Base-by-base conservation (phyloP, 768 basidiomycete genomes). In the Cystobasidiopsis lactophilus region DNA sequence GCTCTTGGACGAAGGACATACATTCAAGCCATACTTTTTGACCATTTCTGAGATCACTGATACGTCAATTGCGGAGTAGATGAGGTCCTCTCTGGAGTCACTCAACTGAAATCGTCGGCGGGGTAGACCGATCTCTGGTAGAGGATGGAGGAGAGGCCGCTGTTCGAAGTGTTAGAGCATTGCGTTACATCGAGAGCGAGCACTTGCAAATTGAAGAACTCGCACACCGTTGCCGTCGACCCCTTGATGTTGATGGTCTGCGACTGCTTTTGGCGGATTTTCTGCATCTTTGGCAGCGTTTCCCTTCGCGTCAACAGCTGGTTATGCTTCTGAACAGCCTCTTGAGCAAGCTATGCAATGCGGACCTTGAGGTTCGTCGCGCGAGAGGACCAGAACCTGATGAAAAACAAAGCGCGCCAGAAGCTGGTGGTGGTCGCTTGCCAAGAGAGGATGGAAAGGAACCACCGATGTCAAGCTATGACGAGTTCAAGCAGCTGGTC, bases 11-110 rank as follows among this genome's bases (percentile, higher is more conserved):
- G n/a, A n/a, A n/a, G n/a, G n/a, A n/a, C n/a, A n/a, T n/a, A n/a
- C n/a, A n/a, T 85, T 88, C 64, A 96, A 79, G 0, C 93, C 91
- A 60, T 95, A 98, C 66, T 96, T 98, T 68, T 96, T 98, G 55
- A 98, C 91, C 85, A 93, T 89, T 64, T 85, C 82, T 4, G 9
- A 5, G 5, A 38, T 35, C 7, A 5, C 21, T 21, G 33, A 21
- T 4, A 14, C 16, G 49, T 13, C 13, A 16, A 35, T 4, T 26
- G 49, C n/a, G 14, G 3, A 38, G 16, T 11, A n/a, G 21, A 13
- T 3, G 24, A 4, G 14, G 10, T 24, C 21, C 29, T 27, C 23
- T 21, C 16, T 50, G n/a, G n/a, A n/a, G n/a, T n/a, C n/a, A n/a
- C n/a, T n/a, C n/a, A n/a, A n/a, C 61, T 64, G 66, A 98, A 98